Evolutionary conservation across 192 early-diverging fungal genomes (phyloP).

Genomic region (Backusella parvicylindrica): DNA sequence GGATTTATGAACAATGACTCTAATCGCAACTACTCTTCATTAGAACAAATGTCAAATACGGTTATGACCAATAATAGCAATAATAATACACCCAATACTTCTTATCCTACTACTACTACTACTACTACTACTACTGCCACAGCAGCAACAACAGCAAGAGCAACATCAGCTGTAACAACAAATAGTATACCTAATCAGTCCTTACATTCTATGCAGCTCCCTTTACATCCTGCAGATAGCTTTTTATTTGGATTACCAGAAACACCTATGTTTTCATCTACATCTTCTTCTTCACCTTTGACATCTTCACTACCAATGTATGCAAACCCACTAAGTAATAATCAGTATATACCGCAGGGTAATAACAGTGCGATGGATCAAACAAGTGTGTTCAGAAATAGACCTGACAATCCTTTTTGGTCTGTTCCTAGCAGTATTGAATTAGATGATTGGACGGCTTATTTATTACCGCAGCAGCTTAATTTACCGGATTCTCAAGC

Average conservation of each 20-base stretch:
- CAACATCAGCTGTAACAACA: slow-evolving; percentile 2
- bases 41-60: slow-evolving; percentile 5
- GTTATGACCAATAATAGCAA: background rate
- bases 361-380: background rate
- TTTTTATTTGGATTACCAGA: background rate
- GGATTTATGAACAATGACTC: slow-evolving; percentile 13
- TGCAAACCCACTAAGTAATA: background rate
- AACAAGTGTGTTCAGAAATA: slow-evolving; percentile 20
- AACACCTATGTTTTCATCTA: background rate
- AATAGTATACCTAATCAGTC: background rate
- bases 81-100: slow-evolving; percentile 2
- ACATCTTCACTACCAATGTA: background rate
- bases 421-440: slow-evolving; percentile 35
- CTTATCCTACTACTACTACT: background rate
- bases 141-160: background rate
- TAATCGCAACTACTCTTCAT: slow-evolving; percentile 9
- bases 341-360: background rate
- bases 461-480: slow-evolving; percentile 20
- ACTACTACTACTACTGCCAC: background rate
- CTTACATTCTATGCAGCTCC: background rate
- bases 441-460: slow-evolving; percentile 32
- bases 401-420: slow-evolving; percentile 37
- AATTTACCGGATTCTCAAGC: slow-evolving; percentile 3
- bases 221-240: background rate
- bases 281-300: background rate